Percentiles rank a stretch among this genome's conserved stretches.
Conservation (phyloP, 2,329 filamentous ascomycete species). For the Ophiobolus disseminans region DNA sequence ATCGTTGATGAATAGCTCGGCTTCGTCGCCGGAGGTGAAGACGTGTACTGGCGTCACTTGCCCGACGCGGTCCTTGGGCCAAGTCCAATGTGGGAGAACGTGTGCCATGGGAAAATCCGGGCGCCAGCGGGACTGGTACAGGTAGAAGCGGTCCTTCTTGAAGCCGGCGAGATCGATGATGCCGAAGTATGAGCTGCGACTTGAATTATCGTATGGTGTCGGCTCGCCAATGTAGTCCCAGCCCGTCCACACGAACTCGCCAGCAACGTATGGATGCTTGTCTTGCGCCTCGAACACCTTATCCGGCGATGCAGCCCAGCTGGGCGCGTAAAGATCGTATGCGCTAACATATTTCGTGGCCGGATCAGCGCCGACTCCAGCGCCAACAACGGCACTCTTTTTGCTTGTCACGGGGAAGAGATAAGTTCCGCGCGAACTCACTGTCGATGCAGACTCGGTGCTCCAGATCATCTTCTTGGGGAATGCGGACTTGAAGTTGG, state of each 20-base stretch:
- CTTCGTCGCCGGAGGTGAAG: constrained; percentile 60
- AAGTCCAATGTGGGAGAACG: constrained; percentile 65
- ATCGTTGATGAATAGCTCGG: constrained; percentile 63
- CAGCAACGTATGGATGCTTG: constrained; percentile 57
- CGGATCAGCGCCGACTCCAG: constrained; percentile 45
- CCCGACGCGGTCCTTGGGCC: constrained; percentile 56
- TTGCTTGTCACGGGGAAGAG: constrained; percentile 58
- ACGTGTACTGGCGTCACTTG: constrained; percentile 62
- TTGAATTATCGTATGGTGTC: constrained; percentile 56
- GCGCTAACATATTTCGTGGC: constrained; percentile 52
- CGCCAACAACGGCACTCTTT: constrained; percentile 49
- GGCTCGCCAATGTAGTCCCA: constrained; percentile 62
- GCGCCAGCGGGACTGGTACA: constrained; percentile 64
- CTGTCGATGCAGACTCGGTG: constrained; percentile 47
- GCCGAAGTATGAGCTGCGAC: constrained; percentile 63
- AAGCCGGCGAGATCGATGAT: constrained; percentile 66
- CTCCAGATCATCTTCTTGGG: constrained; percentile 55
- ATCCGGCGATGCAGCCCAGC: constrained; percentile 59
- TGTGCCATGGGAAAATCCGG: constrained; percentile 58
- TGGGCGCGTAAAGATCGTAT: constrained; percentile 60
- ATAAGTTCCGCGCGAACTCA: constrained; percentile 61
- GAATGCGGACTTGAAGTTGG: constrained; percentile 54
- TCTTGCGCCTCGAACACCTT: constrained; percentile 62
- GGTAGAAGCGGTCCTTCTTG: constrained; percentile 62
- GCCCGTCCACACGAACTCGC: constrained; percentile 63